Evolutionary conservation across 169 alveolate genomes (phyloP).

Genomic region (Eimeria zaria): DNA sequence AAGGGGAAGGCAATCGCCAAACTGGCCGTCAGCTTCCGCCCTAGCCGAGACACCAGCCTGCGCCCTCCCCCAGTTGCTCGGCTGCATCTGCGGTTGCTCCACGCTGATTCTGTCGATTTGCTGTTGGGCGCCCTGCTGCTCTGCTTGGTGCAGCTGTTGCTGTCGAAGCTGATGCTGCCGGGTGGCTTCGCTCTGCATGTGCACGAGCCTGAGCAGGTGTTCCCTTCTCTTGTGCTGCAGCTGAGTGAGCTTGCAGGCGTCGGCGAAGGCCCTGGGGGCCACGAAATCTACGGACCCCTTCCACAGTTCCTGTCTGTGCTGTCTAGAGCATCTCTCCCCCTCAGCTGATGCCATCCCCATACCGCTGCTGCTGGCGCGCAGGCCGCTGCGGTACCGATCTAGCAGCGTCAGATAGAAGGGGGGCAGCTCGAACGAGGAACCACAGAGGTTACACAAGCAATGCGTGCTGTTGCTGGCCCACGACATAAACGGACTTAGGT

Average conservation of each 20-base stretch:
- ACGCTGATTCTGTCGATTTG: neutral
- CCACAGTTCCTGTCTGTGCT: conserved; percentile 75
- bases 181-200: neutral
- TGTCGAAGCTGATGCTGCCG: conserved; percentile 59
- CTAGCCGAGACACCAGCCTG: conserved; percentile 7
- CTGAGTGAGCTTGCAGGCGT: conserved; percentile 45
- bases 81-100: conserved; percentile 23
- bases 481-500: conserved; percentile 87
- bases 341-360: conserved; percentile 10
- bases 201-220: conserved; percentile 41
- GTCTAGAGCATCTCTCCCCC: conserved; percentile 7
- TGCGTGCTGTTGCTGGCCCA: conserved; percentile 87
- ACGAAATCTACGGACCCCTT: conserved; percentile 84
- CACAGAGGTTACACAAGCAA: conserved; percentile 88
- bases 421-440: conserved; percentile 85
- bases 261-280: conserved; percentile 77
- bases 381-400: conserved; percentile 69
- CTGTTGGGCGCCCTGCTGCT: neutral
- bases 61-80: conserved; percentile 38
- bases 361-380: conserved; percentile 59
- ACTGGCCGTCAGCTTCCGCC: neutral
- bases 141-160: conserved; percentile 61
- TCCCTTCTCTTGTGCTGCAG: conserved; percentile 62
- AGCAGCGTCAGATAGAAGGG: conserved; percentile 74
- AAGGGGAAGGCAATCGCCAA: neutral